Percentiles rank a stretch among this genome's conserved stretches.
These are phyloP conservation scores for Gossypium schwendimanii DNA, from an alignment of 441 rosid species.

Conservation along the genomic window DNA sequence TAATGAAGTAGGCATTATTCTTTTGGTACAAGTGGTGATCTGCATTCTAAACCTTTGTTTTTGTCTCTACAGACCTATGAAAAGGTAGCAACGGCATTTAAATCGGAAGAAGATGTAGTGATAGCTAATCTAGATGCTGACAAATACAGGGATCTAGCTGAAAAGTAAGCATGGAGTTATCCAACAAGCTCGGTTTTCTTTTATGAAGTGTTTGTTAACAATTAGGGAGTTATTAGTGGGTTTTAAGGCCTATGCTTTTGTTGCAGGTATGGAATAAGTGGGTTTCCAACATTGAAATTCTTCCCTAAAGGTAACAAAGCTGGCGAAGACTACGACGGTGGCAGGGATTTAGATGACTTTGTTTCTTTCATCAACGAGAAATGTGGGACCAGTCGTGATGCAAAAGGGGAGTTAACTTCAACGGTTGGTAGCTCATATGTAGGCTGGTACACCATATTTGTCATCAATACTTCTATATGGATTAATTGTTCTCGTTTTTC, in stretches of 20 bases:
- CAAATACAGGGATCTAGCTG: conserved; percentile 62
- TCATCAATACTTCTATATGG: neutral
- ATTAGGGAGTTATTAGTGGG: neutral
- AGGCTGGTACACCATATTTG: neutral
- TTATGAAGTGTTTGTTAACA: neutral
- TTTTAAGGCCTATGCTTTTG: neutral
- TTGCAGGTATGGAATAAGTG: conserved; percentile 78
- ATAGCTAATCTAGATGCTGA: conserved; percentile 91
- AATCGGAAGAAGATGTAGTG: conserved; percentile 65
- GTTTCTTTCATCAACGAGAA: conserved; percentile 78
- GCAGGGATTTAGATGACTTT: conserved; percentile 81
- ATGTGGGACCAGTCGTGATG: conserved; percentile 75
- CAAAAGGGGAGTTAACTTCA: conserved; percentile 72
- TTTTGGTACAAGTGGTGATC: conserved; percentile 6
- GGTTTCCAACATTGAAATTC: conserved; percentile 88
- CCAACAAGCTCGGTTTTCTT: neutral
- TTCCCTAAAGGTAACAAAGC: conserved; percentile 83
- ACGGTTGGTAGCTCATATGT: conserved; percentile 33
- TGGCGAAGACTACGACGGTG: conserved; percentile 86
- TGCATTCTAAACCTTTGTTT: neutral
- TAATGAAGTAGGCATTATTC: neutral
- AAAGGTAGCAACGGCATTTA: conserved; percentile 78
- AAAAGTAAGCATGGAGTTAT: conserved; percentile 48
- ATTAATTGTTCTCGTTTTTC: neutral
- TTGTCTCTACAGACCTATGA: conserved; percentile 57